A percentile compares a stretch with the other conserved stretches of the same genome.
Evolutionary conservation across 495 filamentous ascomycete species (phyloP).

Genomic region (Achaetomiella virescens): DNA sequence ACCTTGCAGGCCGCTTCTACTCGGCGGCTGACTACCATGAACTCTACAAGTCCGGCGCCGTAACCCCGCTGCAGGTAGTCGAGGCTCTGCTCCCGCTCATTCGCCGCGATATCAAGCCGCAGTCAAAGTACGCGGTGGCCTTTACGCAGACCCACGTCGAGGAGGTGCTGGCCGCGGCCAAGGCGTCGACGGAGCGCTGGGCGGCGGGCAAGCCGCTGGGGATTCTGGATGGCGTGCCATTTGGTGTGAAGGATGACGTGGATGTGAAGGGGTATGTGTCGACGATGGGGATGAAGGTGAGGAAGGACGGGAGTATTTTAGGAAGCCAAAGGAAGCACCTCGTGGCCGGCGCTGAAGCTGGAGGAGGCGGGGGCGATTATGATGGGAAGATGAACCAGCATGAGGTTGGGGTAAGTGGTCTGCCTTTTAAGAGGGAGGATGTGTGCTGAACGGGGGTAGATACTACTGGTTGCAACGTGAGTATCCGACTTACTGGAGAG

Average conservation of each 20-base stretch:
- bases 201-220: conserved; percentile 55
- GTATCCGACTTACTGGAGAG: not conserved
- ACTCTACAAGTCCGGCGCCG: conserved; percentile 58
- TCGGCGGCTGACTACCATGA: conserved; percentile 72
- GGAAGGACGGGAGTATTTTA: conserved; percentile 35
- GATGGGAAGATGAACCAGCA: conserved; percentile 90
- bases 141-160: conserved; percentile 57
- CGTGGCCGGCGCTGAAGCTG: conserved; percentile 71
- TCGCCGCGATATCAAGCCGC: conserved; percentile 46
- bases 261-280: conserved; percentile 68
- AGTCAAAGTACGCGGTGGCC: conserved; percentile 58
- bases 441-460: conserved; percentile 18
- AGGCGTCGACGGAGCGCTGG: conserved; percentile 64
- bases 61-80: conserved; percentile 66
- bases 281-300: conserved; percentile 45
- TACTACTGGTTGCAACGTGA: conserved; percentile 36
- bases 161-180: conserved; percentile 58
- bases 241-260: conserved; percentile 83
- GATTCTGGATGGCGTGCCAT: conserved; percentile 75
- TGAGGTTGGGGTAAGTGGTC: conserved; percentile 58
- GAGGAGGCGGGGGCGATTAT: conserved; percentile 75
- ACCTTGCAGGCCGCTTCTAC: conserved; percentile 48
- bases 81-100: conserved; percentile 66
- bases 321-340: conserved; percentile 25
- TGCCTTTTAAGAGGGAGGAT: not conserved